phyloP scores from a whole-genome alignment of 306 rosid genomes.

The Hippophae tibetana region DNA sequence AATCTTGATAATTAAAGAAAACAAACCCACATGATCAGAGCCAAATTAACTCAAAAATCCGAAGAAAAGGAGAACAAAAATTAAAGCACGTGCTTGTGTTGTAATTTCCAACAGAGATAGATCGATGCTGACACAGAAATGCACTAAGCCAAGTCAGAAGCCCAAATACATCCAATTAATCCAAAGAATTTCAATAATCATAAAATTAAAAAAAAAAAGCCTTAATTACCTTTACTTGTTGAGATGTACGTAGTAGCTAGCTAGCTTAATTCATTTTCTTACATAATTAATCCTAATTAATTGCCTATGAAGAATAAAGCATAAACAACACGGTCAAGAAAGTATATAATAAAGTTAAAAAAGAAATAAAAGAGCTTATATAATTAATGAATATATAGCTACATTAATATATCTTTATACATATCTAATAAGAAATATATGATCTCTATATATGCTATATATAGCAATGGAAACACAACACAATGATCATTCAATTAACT shows the following conservation, averaged over 20 bases:
- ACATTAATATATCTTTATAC: no score
- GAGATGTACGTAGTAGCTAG: conserved; percentile 3
- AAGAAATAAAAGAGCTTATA: background rate
- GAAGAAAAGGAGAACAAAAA: conserved; percentile 18
- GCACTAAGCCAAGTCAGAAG: conserved; percentile 37
- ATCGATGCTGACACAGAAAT: conserved; percentile 40
- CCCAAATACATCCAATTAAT: conserved; percentile 8
- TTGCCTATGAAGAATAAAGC: conserved; percentile 3
- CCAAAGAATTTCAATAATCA: background rate
- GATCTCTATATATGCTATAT: background rate
- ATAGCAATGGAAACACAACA: conserved; percentile 21
- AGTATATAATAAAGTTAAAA: conserved; percentile 7
- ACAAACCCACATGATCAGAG: conserved; percentile 53
- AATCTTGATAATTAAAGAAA: conserved; percentile 23
- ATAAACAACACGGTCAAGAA: conserved; percentile 4
- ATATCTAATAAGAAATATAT: background rate
- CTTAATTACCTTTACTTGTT: conserved; percentile 17
- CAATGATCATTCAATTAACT: background rate
- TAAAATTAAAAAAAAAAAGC: conserved; percentile 1
- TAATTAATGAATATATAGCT: conserved; percentile 18
- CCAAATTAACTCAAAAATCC: conserved; percentile 27
- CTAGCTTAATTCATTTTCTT: background rate
- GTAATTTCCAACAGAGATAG: conserved; percentile 3
- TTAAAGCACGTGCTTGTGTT: conserved; percentile 26
- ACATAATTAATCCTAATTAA: background rate